A percentile compares a stretch with the other conserved stretches of the same genome.
phyloP scores from a whole-genome alignment of 441 rosid genomes.

The Brassica hybrid region DNA sequence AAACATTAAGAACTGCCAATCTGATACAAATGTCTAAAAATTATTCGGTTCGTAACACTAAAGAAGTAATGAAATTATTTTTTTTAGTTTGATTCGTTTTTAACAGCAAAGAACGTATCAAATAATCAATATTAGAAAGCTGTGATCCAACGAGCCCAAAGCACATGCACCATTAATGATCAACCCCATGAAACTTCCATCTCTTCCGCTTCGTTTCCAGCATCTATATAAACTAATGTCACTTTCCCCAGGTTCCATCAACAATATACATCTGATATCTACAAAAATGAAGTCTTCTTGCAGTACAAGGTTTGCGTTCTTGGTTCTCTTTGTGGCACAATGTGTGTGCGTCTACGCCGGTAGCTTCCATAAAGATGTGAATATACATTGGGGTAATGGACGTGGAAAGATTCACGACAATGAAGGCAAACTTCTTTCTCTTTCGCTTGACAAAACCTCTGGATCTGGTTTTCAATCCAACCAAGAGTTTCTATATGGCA shows the following conservation, averaged over 20 bases:
- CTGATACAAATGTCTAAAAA: slow-evolving; percentile 1
- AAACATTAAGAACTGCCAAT: slow-evolving; percentile 31
- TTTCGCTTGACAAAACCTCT: slow-evolving; percentile 54
- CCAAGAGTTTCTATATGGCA: slow-evolving; percentile 53
- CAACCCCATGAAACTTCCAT: slow-evolving; percentile 33
- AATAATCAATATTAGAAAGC: slow-evolving; percentile 7
- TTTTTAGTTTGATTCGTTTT: slow-evolving; percentile 16
- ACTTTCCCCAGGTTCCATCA: not conserved
- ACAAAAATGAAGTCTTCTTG: slow-evolving; percentile 33
- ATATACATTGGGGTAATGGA: slow-evolving; percentile 40
- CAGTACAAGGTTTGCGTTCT: slow-evolving; percentile 8
- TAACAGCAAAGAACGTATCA: slow-evolving; percentile 34
- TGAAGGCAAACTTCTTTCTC: slow-evolving; percentile 32
- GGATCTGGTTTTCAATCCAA: slow-evolving; percentile 68
- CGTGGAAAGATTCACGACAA: slow-evolving; percentile 30
- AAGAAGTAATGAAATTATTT: not conserved
- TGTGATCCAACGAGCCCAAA: slow-evolving; percentile 30
- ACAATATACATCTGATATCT: slow-evolving; percentile 1
- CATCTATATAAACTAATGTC: slow-evolving; percentile 36
- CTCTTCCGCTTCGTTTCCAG: slow-evolving; percentile 11
- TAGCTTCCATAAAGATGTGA: slow-evolving; percentile 49
- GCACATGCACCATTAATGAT: slow-evolving; percentile 29
- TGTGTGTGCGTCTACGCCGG: slow-evolving; percentile 23
- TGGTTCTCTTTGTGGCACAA: slow-evolving; percentile 29
- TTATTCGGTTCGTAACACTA: not conserved